phyloP scores from a whole-genome alignment of 1,139 yeast genomes.

The Blastobotrys persicus region DNA sequence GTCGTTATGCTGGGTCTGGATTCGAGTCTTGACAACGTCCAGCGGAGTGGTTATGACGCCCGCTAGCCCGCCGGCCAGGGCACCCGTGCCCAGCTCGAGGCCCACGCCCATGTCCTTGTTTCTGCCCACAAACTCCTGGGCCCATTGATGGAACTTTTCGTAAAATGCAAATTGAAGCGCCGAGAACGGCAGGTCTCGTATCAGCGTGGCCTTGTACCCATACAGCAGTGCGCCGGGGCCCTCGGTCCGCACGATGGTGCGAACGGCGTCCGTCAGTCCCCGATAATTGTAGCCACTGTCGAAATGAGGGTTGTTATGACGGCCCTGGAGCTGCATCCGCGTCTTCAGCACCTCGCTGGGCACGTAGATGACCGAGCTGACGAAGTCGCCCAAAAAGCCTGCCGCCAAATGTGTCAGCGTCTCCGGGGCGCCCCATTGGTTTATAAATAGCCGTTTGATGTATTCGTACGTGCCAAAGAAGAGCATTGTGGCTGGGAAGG shows the following conservation, averaged over 20 bases:
- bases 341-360: constrained; percentile 97
- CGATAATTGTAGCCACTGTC: constrained; percentile 83
- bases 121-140: constrained; percentile 35
- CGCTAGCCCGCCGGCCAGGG: constrained; percentile 94
- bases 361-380: constrained; percentile 89
- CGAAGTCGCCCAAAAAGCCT: constrained; percentile 88
- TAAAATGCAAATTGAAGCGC: constrained; percentile 95
- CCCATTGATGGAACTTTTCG: constrained; percentile 58
- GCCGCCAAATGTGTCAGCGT: constrained; percentile 77
- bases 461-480: constrained; percentile 89
- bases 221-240: constrained; percentile 75
- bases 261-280: constrained; percentile 62
- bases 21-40: constrained; percentile 91
- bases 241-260: constrained; percentile 61
- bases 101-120: constrained; percentile 49
- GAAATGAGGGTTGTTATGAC: constrained; percentile 74
- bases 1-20: constrained; percentile 62
- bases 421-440: constrained; percentile 64
- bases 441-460: constrained; percentile 67
- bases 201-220: constrained; percentile 91
- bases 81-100: constrained; percentile 80
- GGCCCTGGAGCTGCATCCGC: constrained; percentile 87
- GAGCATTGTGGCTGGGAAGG: constrained; percentile 85
- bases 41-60: constrained; percentile 81
- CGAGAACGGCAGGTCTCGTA: constrained; percentile 90